Evolutionary conservation across 441 rosid genomes (phyloP), one percentile per base, ranked within the genome.

Genomic region (Eruca vesicaria): DNA sequence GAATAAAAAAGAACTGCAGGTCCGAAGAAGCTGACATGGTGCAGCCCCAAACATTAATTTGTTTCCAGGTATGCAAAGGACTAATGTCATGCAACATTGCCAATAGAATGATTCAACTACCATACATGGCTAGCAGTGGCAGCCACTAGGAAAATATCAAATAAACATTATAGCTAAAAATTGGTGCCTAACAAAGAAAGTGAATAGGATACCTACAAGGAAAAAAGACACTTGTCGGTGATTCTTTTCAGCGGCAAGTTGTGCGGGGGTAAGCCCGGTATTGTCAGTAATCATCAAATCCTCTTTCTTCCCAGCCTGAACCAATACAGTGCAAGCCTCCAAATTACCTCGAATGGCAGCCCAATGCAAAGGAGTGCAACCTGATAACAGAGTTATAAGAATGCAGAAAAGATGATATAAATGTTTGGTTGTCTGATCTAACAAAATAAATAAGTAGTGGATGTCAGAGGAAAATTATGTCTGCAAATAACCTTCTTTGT

Each of bases 341-440:
- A 93, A 79, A 84, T 96, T 93, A 82, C 98, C 98, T 84, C 87
- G 86, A 73, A 96, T 90, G 78, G 99, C 99, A 52, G 96, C 97
- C 99, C 98, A 96, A 73, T 96, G 98, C 75, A 96, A 87, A 81
- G 96, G 96, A 68, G 99, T 96, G 79, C 97, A 93, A 43, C 99
- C 99, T 93, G 80, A 84, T 68, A 57, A 43, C 61, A 69, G 31
- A 50, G 69, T 64, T 26, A 52, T 55, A 5, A 68, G 7, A 63
- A 63, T 9, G 33, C 31, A 61, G 35, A 21, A 50, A 67, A 61
- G 14, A 68, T 12, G 15, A 63, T 12, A 56, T 11, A 43, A 20
- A 57, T 9, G 4, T 23, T 26, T 10, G 3, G 23, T 16, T 69
- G 33, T 23, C 57, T 55, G 50, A 35, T 58, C 20, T 61, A 68